phyloP scores from a whole-genome alignment of 2,329 filamentous ascomycete species.

The Neopestalotiopsis clavispora region DNA sequence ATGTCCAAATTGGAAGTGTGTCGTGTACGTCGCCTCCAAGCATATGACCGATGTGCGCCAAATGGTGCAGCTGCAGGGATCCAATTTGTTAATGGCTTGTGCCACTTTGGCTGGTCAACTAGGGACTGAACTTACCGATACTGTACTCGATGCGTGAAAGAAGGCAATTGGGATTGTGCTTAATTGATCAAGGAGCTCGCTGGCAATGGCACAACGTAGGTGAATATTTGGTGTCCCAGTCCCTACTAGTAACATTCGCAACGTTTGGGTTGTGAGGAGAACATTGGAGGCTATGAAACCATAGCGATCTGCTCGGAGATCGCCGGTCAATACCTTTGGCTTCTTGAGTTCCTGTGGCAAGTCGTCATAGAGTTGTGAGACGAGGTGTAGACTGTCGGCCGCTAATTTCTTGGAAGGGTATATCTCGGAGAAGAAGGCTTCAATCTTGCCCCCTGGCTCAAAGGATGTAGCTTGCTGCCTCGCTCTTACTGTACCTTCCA shows the following conservation, averaged over 20 bases:
- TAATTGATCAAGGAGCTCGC: constrained; percentile 2
- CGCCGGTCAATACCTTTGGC: background rate
- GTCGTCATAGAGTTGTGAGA: constrained; percentile 4
- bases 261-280: constrained; percentile 3
- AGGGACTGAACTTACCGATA: background rate
- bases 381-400: constrained; percentile 1
- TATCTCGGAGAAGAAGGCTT: constrained; percentile 3
- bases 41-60: constrained; percentile 9
- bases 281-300: constrained; percentile 5
- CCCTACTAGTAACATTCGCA: constrained; percentile 9
- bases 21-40: constrained; percentile 7
- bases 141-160: constrained; percentile 5
- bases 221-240: background rate
- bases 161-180: constrained; percentile 6
- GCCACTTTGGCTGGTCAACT: background rate
- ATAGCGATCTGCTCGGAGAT: constrained; percentile 3
- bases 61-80: background rate
- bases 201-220: constrained; percentile 10
- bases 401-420: constrained; percentile 3
- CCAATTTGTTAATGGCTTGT: background rate
- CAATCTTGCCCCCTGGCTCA: constrained; percentile 4
- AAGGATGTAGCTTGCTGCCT: background rate
- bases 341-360: constrained; percentile 4
- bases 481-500: constrained; percentile 1
- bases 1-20: constrained; percentile 1